These are phyloP conservation scores for Aegilops umbellulata DNA, from an alignment of 176 grass and related monocot species.

Conservation along the genomic window DNA sequence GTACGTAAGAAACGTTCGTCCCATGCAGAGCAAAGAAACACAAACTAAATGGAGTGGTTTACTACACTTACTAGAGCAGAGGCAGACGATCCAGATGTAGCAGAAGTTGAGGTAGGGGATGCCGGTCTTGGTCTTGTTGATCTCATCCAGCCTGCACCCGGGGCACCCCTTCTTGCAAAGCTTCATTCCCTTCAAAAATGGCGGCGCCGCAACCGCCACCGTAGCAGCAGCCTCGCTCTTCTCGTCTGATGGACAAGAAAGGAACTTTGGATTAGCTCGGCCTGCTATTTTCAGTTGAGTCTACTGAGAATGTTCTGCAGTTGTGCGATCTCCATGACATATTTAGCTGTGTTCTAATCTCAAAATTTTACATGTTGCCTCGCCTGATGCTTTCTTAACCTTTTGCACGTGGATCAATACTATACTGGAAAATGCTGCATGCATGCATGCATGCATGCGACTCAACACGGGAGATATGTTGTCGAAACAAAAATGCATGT, in stretches of 20 bases:
- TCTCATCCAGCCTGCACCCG: constrained; percentile 42
- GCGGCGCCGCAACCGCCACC: background rate
- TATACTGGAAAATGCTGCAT: too few relatives aligned
- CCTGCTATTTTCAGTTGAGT: background rate
- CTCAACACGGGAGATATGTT: too few relatives aligned
- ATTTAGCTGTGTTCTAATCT: background rate
- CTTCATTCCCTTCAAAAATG: constrained; percentile 27
- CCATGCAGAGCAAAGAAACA: background rate
- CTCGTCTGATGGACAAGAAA: background rate
- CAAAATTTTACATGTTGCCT: too few relatives aligned
- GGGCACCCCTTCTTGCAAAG: constrained; percentile 37
- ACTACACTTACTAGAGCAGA: constrained; percentile 30
- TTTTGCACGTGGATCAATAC: too few relatives aligned
- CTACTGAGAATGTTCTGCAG: background rate
- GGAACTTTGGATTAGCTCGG: background rate
- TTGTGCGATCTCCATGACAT: background rate
- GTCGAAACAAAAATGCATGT: background rate
- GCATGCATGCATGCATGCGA: too few relatives aligned
- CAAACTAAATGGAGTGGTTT: background rate
- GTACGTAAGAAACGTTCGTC: background rate
- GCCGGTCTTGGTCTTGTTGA: constrained; percentile 15
- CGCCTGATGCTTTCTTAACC: too few relatives aligned
- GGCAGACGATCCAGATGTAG: constrained; percentile 61
- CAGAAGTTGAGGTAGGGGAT: constrained; percentile 59
- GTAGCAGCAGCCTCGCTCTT: background rate